These are phyloP conservation scores for Orbilia oligospora DNA, from an alignment of 2,329 filamentous ascomycete genomes.

Conservation along the genomic window DNA sequence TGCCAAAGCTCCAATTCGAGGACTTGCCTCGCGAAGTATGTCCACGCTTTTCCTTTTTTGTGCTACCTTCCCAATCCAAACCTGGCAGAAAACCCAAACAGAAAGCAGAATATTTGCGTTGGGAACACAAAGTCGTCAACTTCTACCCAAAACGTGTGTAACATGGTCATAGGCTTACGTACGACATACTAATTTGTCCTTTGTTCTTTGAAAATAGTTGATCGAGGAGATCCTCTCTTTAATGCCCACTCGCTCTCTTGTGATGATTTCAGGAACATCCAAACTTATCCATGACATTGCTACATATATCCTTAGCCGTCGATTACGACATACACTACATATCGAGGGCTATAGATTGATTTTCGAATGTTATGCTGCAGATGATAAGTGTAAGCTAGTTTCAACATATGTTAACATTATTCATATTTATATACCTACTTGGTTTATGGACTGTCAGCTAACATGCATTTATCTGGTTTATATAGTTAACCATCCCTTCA, in stretches of 20 bases:
- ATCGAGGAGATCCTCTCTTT: constrained; percentile 54
- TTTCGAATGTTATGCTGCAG: constrained; percentile 46
- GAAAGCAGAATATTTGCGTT: constrained; percentile 23
- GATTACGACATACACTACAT: constrained; percentile 36
- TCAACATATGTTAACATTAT: neutral
- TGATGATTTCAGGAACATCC: constrained; percentile 37
- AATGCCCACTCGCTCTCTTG: constrained; percentile 47
- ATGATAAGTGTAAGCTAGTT: constrained; percentile 37
- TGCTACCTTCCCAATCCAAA: constrained; percentile 52
- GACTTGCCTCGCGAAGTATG: constrained; percentile 51
- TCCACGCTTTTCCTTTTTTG: constrained; percentile 21
- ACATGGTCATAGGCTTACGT: too few species aligned
- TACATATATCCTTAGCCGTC: constrained; percentile 49
- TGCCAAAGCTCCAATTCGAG: constrained; percentile 40
- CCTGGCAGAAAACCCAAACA: constrained; percentile 40
- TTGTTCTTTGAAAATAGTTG: constrained; percentile 19
- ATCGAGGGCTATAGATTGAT: constrained; percentile 42
- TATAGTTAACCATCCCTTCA: constrained; percentile 51
- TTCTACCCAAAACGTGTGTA: neutral
- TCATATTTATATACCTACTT: neutral
- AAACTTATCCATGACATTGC: constrained; percentile 56
- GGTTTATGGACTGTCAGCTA: neutral
- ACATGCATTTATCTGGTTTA: neutral
- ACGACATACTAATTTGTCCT: neutral
- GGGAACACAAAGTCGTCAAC: neutral